phyloP scores from a whole-genome alignment of 495 filamentous ascomycete species.

The Annulohypoxylon stygium region DNA sequence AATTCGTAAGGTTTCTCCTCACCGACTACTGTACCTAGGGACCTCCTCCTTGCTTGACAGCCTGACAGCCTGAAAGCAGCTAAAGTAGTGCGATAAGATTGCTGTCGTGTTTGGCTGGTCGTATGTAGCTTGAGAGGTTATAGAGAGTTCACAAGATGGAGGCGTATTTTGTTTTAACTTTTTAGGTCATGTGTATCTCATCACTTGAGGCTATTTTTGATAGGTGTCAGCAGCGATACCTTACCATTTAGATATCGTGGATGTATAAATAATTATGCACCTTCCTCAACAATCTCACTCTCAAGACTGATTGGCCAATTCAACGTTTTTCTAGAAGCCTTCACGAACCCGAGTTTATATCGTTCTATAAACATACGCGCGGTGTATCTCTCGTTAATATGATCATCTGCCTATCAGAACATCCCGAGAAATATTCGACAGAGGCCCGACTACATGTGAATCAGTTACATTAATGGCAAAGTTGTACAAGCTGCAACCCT shows the following conservation, averaged over 20 bases:
- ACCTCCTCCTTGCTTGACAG: not conserved
- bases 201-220: not conserved
- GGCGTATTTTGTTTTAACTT: not conserved
- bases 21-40: conserved; percentile 9
- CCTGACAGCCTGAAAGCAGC: not conserved
- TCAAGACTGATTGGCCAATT: conserved; percentile 31
- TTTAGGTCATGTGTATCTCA: not conserved
- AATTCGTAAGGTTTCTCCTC: conserved; percentile 6
- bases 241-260: not conserved
- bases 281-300: conserved; percentile 18
- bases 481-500: conserved; percentile 34
- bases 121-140: not conserved
- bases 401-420: conserved; percentile 3
- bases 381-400: not conserved
- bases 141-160: not conserved
- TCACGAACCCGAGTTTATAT: conserved; percentile 11
- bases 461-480: conserved; percentile 9
- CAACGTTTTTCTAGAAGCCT: conserved; percentile 21
- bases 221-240: not conserved
- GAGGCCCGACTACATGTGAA: conserved; percentile 8
- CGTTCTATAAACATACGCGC: not conserved
- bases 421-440: conserved; percentile 12
- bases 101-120: not conserved
- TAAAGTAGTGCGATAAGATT: conserved; percentile 2
- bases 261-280: not conserved